phyloP scores from a whole-genome alignment of 495 filamentous ascomycete genomes.

The Pyrenopolyporus hunteri region DNA sequence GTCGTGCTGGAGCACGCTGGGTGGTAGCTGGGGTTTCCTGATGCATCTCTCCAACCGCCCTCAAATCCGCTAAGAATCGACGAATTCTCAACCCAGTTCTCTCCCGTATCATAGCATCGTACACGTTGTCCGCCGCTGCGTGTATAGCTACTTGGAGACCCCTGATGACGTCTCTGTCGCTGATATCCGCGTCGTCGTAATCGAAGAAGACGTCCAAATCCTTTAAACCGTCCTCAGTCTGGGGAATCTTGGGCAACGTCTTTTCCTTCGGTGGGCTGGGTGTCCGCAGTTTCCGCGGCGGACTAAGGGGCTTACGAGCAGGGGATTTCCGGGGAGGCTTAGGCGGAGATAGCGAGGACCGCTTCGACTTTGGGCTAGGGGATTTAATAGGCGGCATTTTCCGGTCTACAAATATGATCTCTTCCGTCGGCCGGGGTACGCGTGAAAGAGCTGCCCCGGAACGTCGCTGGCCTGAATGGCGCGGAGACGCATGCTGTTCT shows the following conservation, averaged over 20 bases:
- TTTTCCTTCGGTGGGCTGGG: slow-evolving; percentile 10
- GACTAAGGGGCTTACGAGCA: neutral
- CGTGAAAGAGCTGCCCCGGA: slow-evolving; percentile 9
- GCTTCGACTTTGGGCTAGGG: slow-evolving; percentile 15
- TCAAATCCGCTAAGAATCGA: slow-evolving; percentile 54
- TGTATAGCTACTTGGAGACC: slow-evolving; percentile 56
- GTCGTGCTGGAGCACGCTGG: slow-evolving; percentile 4
- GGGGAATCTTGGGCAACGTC: slow-evolving; percentile 23
- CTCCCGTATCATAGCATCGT: slow-evolving; percentile 52
- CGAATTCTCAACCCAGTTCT: slow-evolving; percentile 54
- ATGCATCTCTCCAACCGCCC: slow-evolving; percentile 47
- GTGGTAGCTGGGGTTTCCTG: slow-evolving; percentile 5
- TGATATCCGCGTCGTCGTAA: slow-evolving; percentile 45
- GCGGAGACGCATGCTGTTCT: neutral
- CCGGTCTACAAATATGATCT: slow-evolving; percentile 31
- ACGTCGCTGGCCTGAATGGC: neutral
- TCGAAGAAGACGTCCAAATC: slow-evolving; percentile 39
- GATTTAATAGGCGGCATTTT: slow-evolving; percentile 29
- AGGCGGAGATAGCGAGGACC: neutral
- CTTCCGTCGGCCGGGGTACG: slow-evolving; percentile 19
- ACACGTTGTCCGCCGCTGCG: slow-evolving; percentile 53
- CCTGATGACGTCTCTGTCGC: slow-evolving; percentile 51
- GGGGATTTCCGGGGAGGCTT: slow-evolving; percentile 13
- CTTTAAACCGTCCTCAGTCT: slow-evolving; percentile 24
- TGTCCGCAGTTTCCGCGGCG: neutral